A percentile compares a stretch with the other conserved stretches of the same genome.
phyloP scores from a whole-genome alignment of 2,329 filamentous ascomycete species.

The Myriosclerotinia scirpicola region DNA sequence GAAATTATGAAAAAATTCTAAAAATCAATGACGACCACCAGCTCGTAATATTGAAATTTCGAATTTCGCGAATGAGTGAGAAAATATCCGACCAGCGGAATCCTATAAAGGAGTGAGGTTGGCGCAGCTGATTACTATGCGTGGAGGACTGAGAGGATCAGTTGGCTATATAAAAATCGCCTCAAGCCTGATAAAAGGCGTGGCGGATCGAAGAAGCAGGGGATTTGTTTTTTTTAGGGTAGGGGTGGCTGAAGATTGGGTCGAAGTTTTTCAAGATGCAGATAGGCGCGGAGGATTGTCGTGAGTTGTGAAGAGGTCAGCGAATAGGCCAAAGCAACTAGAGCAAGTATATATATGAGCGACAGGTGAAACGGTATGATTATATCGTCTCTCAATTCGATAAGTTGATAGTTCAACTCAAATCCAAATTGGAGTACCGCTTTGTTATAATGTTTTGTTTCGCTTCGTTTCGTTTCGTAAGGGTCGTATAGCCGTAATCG shows the following conservation, averaged over 20 bases:
- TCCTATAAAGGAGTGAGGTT: constrained; percentile 21
- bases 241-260: constrained; percentile 20
- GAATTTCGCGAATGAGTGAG: constrained; percentile 23
- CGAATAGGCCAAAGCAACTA: constrained; percentile 19
- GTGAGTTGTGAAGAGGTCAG: constrained; percentile 16
- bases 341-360: constrained; percentile 10
- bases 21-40: constrained; percentile 1
- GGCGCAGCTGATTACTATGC: constrained; percentile 23
- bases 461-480: constrained; percentile 13
- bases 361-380: constrained; percentile 18
- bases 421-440: constrained; percentile 10
- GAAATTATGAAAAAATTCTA: constrained; percentile 18
- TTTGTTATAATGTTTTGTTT: neutral
- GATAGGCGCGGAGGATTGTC: constrained; percentile 24
- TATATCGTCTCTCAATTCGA: neutral
- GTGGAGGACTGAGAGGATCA: constrained; percentile 23
- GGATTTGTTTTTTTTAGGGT: neutral
- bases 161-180: constrained; percentile 24
- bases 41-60: constrained; percentile 22
- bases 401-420: constrained; percentile 9
- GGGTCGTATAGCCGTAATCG: constrained; percentile 5
- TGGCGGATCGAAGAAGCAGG: constrained; percentile 18
- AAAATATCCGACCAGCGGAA: constrained; percentile 25
- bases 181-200: constrained; percentile 21
- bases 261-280: constrained; percentile 12